These are phyloP conservation scores for Stephania cephalantha DNA, from an alignment of 164 flowering plant genomes.

Conservation along the genomic window DNA sequence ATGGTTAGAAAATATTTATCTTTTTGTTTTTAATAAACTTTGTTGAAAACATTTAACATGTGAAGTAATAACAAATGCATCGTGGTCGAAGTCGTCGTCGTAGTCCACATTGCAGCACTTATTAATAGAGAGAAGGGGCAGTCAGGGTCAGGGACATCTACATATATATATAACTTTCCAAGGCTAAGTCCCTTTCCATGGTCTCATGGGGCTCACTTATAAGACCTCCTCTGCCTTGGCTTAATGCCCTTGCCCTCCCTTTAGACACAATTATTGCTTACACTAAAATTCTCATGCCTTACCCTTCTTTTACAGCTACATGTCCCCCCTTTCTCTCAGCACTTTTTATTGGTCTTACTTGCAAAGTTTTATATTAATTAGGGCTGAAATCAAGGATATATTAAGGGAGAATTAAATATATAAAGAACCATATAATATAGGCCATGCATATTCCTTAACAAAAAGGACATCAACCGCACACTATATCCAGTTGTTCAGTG, in stretches of 20 bases:
- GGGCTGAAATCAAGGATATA: background rate
- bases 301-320: background rate
- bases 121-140: background rate
- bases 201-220: slow-evolving; percentile 3
- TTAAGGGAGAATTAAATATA: background rate
- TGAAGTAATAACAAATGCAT: background rate
- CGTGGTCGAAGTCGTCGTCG: background rate
- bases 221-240: background rate
- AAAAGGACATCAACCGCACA: background rate
- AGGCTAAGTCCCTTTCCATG: background rate
- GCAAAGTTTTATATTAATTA: background rate
- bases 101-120: background rate
- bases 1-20: too few species aligned
- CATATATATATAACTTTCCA: background rate
- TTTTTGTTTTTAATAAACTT: background rate
- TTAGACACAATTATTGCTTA: slow-evolving; percentile 3
- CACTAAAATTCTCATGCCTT: background rate
- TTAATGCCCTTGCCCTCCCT: background rate
- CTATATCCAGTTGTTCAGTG: background rate
- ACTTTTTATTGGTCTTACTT: background rate
- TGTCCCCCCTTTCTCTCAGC: background rate
- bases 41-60: background rate
- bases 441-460: background rate
- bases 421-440: background rate
- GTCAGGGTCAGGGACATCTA: background rate